These are phyloP conservation scores for Wickerhamomyces mucosus DNA, from an alignment of 805 yeast species.

Conservation along the genomic window DNA sequence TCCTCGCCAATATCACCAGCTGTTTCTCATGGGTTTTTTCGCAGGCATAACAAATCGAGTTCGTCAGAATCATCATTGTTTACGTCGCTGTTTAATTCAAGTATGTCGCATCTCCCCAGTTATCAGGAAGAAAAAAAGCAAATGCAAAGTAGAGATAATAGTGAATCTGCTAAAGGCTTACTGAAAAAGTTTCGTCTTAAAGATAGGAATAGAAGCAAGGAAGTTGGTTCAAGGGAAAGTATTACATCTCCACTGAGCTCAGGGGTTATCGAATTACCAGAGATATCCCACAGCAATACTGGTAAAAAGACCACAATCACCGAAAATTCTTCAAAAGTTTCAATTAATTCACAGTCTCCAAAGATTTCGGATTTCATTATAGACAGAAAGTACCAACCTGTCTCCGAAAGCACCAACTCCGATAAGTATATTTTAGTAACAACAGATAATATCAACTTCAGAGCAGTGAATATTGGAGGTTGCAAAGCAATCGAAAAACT, in stretches of 20 bases:
- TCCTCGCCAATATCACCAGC: constrained; percentile 28
- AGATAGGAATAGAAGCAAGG: background rate
- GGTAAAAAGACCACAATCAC: background rate
- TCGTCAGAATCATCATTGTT: constrained; percentile 46
- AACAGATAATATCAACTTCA: constrained; percentile 47
- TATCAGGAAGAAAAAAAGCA: constrained; percentile 4
- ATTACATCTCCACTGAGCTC: background rate
- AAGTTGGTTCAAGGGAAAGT: background rate
- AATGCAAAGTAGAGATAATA: too few species aligned
- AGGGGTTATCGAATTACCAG: background rate
- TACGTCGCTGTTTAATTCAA: constrained; percentile 24
- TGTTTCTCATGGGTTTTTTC: constrained; percentile 35
- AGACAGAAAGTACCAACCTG: constrained; percentile 30
- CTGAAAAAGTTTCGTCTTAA: background rate
- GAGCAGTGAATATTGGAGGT: constrained; percentile 34
- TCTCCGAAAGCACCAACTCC: constrained; percentile 21
- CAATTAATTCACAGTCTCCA: too few species aligned
- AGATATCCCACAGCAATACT: background rate
- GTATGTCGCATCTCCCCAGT: constrained; percentile 1
- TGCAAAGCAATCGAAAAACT: constrained; percentile 25
- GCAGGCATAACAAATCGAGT: constrained; percentile 39
- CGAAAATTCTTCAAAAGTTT: background rate
- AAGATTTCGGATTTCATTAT: constrained; percentile 16
- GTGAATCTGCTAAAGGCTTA: background rate
- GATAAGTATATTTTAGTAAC: constrained; percentile 46